Evolutionary conservation across 2,329 filamentous ascomycete species (phyloP).

Genomic region (Onygenales sp.): DNA sequence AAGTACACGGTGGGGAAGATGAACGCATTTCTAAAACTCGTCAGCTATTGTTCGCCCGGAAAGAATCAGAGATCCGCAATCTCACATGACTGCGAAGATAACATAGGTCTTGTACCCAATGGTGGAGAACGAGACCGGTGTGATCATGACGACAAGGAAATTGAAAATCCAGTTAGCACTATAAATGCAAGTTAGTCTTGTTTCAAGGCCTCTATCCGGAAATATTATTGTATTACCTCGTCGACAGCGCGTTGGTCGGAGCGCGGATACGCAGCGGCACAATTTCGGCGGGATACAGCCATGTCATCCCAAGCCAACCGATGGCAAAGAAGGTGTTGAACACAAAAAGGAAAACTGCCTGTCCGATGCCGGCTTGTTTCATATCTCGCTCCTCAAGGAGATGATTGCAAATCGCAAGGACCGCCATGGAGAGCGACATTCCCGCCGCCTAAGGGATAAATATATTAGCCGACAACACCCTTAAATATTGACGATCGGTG

Average conservation of each 20-base stretch:
- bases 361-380: slow-evolving; percentile 40
- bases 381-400: slow-evolving; percentile 34
- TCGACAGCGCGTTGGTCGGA: slow-evolving; percentile 37
- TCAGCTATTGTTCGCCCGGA: background rate
- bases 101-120: slow-evolving; percentile 42
- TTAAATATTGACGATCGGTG: background rate
- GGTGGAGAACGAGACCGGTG: slow-evolving; percentile 27
- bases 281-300: slow-evolving; percentile 51
- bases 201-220: background rate
- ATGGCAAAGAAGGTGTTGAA: slow-evolving; percentile 54
- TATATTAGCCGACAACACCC: background rate
- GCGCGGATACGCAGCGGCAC: slow-evolving; percentile 44
- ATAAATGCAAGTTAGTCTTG: slow-evolving; percentile 30
- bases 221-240: slow-evolving; percentile 26
- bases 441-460: slow-evolving; percentile 9
- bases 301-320: slow-evolving; percentile 51
- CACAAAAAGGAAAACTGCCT: slow-evolving; percentile 48
- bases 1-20: slow-evolving; percentile 24
- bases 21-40: slow-evolving; percentile 2
- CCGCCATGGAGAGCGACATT: slow-evolving; percentile 21
- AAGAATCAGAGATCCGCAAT: background rate
- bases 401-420: slow-evolving; percentile 42
- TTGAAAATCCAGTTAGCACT: slow-evolving; percentile 29
- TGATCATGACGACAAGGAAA: slow-evolving; percentile 28
- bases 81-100: slow-evolving; percentile 34